phyloP scores from a whole-genome alignment of 768 basidiomycete species.

The Filobasidium wieringae region DNA sequence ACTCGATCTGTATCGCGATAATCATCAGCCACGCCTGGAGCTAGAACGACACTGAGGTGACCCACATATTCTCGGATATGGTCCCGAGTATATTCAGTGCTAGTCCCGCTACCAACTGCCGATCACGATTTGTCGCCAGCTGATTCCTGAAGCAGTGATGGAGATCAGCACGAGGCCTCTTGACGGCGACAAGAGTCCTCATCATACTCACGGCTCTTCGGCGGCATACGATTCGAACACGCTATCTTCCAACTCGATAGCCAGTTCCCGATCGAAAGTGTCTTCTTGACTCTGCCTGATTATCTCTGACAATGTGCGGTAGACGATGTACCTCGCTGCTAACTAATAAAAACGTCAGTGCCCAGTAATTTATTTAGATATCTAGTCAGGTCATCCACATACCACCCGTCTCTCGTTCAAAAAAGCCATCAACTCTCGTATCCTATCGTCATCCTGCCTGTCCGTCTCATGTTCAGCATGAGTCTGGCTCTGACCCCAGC shows the following conservation, averaged over 20 bases:
- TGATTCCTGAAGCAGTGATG: too few relatives aligned
- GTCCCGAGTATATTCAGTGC: too few relatives aligned
- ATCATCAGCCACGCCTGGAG: too few relatives aligned
- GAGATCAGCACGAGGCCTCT: too few relatives aligned
- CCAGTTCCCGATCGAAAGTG: background rate
- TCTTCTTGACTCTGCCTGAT: conserved; percentile 1
- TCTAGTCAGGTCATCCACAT: background rate
- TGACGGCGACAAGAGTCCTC: too few relatives aligned
- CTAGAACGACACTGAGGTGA: too few relatives aligned
- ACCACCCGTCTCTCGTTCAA: conserved; percentile 3
- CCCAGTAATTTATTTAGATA: background rate
- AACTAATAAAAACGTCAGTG: background rate
- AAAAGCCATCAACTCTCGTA: background rate
- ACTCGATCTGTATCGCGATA: too few relatives aligned
- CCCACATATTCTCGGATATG: too few relatives aligned
- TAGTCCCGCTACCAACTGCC: too few relatives aligned
- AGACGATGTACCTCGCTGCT: conserved; percentile 4
- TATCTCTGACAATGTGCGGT: conserved; percentile 9
- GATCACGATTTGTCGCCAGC: too few relatives aligned
- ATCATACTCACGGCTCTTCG: conserved; percentile 7
- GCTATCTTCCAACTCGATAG: conserved; percentile 5
- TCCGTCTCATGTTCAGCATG: background rate
- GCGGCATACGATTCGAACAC: conserved; percentile 9
- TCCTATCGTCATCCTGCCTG: background rate
- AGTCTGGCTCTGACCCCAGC: conserved; percentile 7